Evolutionary conservation across 2,329 filamentous ascomycete species (phyloP).

Genomic region (Fusarium heterosporum): DNA sequence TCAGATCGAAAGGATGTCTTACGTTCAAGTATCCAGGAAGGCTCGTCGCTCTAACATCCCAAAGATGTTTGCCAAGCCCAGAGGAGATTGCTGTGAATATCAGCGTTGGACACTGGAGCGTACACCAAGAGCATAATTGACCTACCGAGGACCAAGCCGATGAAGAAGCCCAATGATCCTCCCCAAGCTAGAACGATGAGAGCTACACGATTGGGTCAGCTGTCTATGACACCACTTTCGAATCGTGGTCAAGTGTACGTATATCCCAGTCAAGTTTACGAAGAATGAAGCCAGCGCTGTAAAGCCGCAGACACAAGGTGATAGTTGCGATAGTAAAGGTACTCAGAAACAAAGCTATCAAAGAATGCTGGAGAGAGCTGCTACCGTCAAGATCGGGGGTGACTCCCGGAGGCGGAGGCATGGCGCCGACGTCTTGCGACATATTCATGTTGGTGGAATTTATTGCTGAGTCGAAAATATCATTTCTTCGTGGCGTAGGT

Average conservation of each 20-base stretch:
- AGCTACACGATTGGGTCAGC: not conserved
- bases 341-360: not conserved
- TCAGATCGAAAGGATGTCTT: too few species aligned
- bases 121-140: too few species aligned
- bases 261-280: constrained; percentile 6
- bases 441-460: not conserved
- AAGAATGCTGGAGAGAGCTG: not conserved
- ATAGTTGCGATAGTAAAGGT: not conserved
- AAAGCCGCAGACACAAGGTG: not conserved
- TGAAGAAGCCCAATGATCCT: constrained; percentile 3
- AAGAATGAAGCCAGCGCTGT: not conserved
- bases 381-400: not conserved
- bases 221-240: too few species aligned
- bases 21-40: not conserved
- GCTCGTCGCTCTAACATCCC: not conserved
- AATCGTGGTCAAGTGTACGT: not conserved
- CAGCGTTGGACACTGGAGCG: too few species aligned
- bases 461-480: too few species aligned
- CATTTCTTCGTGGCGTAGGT: too few species aligned
- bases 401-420: constrained; percentile 8
- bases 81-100: not conserved
- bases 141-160: constrained; percentile 2
- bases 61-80: constrained; percentile 14
- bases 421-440: not conserved
- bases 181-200: constrained; percentile 5